Percentiles rank a stretch among this genome's conserved stretches.
Evolutionary conservation across 2,329 filamentous ascomycete genomes (phyloP).

Genomic region (Fusarium coicis): DNA sequence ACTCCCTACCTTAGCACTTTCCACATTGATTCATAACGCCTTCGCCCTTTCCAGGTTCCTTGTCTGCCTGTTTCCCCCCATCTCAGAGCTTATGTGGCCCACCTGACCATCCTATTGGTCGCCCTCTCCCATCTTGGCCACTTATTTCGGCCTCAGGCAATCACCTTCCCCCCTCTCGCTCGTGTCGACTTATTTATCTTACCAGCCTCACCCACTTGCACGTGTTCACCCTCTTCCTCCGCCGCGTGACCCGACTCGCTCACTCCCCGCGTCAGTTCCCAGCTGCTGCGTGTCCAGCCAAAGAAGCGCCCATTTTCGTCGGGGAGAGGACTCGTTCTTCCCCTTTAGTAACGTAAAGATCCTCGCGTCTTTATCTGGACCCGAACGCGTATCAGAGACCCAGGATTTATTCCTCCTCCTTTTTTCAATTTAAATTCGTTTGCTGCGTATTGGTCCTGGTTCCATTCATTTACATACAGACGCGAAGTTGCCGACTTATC

Average conservation of each 20-base stretch:
- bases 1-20: background rate
- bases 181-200: slow-evolving; percentile 48
- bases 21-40: slow-evolving; percentile 23
- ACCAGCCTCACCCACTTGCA: slow-evolving; percentile 53
- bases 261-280: slow-evolving; percentile 35
- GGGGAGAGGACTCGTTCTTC: slow-evolving; percentile 24
- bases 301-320: slow-evolving; percentile 7
- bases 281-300: slow-evolving; percentile 29
- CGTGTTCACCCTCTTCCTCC: slow-evolving; percentile 52
- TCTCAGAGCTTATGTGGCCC: slow-evolving; percentile 39
- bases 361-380: slow-evolving; percentile 24
- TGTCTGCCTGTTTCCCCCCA: slow-evolving; percentile 15
- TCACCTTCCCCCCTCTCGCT: slow-evolving; percentile 10
- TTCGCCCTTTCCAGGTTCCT: slow-evolving; percentile 7
- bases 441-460: slow-evolving; percentile 17
- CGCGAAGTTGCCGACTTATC: slow-evolving; percentile 45
- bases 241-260: slow-evolving; percentile 53
- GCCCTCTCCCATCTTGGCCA: slow-evolving; percentile 3
- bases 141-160: slow-evolving; percentile 41
- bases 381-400: slow-evolving; percentile 28
- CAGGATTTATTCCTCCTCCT: slow-evolving; percentile 13
- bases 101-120: slow-evolving; percentile 34
- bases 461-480: slow-evolving; percentile 14
- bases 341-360: slow-evolving; percentile 47
- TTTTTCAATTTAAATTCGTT: background rate